A percentile compares a stretch with the other conserved stretches of the same genome.
These are phyloP conservation scores for Arxiozyma bovina DNA, from an alignment of 1,139 yeast species.

Conservation along the genomic window DNA sequence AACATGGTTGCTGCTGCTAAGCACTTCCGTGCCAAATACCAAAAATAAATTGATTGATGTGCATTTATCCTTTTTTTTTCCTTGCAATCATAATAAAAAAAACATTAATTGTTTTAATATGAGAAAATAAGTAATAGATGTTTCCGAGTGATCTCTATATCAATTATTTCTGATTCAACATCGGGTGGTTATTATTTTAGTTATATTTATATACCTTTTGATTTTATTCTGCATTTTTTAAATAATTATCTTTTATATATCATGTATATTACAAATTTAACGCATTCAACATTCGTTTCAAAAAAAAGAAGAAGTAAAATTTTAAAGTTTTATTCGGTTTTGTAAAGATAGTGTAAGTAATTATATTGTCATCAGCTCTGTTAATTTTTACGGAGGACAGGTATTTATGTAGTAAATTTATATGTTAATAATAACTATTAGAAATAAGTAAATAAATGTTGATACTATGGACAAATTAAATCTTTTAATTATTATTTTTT, in stretches of 20 bases:
- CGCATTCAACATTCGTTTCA: constrained; percentile 33
- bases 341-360: not conserved
- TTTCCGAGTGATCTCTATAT: not conserved
- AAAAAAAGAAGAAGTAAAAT: not conserved
- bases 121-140: not conserved
- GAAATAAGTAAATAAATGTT: too few relatives aligned
- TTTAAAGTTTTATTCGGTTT: not conserved
- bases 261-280: constrained; percentile 20
- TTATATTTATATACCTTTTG: constrained; percentile 1
- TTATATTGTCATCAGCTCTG: not conserved
- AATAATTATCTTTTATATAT: constrained; percentile 3
- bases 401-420: too few relatives aligned
- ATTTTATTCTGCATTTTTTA: constrained; percentile 5
- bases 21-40: constrained; percentile 68
- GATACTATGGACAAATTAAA: too few relatives aligned
- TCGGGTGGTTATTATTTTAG: constrained; percentile 8
- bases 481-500: too few relatives aligned
- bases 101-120: not conserved
- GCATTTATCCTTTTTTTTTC: not conserved
- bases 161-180: constrained; percentile 10
- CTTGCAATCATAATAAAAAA: not conserved
- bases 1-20: constrained; percentile 99
- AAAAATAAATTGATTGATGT: constrained; percentile 3
- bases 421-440: too few relatives aligned
- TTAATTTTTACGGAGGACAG: too few relatives aligned